Conservation (phyloP, 352 stramenopile species). For the Pythium dissimile region DNA sequence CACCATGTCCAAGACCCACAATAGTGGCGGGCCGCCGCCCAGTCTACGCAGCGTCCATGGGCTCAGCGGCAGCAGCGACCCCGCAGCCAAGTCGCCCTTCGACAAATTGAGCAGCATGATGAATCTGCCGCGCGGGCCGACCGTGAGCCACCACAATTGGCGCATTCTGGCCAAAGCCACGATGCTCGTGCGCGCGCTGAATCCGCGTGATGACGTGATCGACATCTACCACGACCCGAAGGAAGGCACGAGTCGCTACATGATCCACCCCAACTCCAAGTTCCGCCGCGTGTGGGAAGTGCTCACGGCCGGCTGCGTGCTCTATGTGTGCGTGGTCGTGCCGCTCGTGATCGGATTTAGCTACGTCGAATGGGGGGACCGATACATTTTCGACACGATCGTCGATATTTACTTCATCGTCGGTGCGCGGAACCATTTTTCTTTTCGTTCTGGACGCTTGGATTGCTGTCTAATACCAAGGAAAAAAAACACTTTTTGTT, state of each 20-base stretch:
- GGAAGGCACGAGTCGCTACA: constrained; percentile 47
- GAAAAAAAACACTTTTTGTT: constrained; percentile 12
- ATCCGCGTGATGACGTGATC: constrained; percentile 43
- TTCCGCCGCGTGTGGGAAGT: constrained; percentile 69
- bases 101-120: constrained; percentile 12
- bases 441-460: constrained; percentile 15
- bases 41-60: constrained; percentile 6
- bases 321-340: constrained; percentile 75
- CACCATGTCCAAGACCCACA: constrained; percentile 9
- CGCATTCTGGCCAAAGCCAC: constrained; percentile 25
- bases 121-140: not conserved
- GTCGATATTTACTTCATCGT: constrained; percentile 81
- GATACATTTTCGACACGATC: constrained; percentile 55
- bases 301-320: constrained; percentile 56
- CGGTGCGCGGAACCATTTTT: too few relatives aligned
- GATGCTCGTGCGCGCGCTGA: constrained; percentile 26
- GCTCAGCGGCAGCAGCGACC: constrained; percentile 1
- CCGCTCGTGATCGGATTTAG: constrained; percentile 67
- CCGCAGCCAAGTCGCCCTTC: constrained; percentile 4
- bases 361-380: constrained; percentile 56
- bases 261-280: constrained; percentile 82
- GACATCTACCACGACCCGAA: constrained; percentile 80
- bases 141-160: constrained; percentile 17
- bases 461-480: too few relatives aligned
- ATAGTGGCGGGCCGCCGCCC: not conserved